A percentile compares a stretch with the other conserved stretches of the same genome.
Evolutionary conservation across 2,329 filamentous ascomycete genomes (phyloP).

Genomic region (Aotearoamyces nothofagi): DNA sequence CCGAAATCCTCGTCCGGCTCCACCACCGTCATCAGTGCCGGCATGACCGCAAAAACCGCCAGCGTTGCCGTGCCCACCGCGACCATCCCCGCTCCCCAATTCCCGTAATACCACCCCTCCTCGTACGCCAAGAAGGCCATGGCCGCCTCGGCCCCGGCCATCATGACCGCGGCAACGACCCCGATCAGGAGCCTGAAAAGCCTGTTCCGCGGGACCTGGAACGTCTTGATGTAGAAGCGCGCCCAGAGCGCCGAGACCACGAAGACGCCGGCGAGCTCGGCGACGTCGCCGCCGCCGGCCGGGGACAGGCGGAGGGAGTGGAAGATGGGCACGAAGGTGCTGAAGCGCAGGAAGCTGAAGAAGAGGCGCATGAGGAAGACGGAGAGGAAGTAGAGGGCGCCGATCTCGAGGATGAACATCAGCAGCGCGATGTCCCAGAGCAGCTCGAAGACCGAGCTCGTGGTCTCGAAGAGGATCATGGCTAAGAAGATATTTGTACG

Average conservation of each 20-base stretch:
- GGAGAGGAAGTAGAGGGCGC: constrained; percentile 18
- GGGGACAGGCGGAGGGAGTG: constrained; percentile 7
- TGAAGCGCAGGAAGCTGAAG: constrained; percentile 7
- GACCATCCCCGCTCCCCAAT: constrained; percentile 8
- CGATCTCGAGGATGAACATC: constrained; percentile 20
- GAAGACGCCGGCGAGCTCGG: too few relatives aligned
- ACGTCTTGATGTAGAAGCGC: constrained; percentile 12
- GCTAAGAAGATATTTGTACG: too few relatives aligned
- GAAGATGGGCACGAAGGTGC: constrained; percentile 8
- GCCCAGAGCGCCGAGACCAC: constrained; percentile 15
- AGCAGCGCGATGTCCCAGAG: constrained; percentile 23
- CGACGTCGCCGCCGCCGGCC: too few relatives aligned
- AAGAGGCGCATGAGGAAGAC: constrained; percentile 12
- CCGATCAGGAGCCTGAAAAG: constrained; percentile 20
- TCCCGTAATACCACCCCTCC: constrained; percentile 9
- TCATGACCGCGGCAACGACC: constrained; percentile 11
- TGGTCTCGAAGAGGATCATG: constrained; percentile 18
- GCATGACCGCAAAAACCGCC: constrained; percentile 14
- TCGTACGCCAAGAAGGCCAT: constrained; percentile 9
- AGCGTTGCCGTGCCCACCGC: constrained; percentile 6
- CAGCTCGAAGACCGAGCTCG: constrained; percentile 21
- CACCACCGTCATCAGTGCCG: constrained; percentile 14
- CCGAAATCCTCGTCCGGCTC: constrained; percentile 17
- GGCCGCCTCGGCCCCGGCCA: constrained; percentile 10
- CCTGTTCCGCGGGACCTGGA: constrained; percentile 16